Evolutionary conservation across 129 eudicot species (phyloP), one percentile per base, ranked within the genome.

Genomic region (Flaveria trinervia): DNA sequence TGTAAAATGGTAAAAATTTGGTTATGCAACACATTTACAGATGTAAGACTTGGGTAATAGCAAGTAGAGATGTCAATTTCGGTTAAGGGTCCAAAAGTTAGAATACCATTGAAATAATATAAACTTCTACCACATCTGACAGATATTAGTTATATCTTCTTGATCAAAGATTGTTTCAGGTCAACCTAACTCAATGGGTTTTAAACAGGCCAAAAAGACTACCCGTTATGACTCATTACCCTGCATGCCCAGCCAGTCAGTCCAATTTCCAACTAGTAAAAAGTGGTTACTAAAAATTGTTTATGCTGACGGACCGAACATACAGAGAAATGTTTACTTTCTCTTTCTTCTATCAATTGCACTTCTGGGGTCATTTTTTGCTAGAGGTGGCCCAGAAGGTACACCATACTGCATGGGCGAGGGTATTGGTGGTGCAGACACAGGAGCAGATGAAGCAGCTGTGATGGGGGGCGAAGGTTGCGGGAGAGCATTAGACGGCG

Each of bases 391-490:
- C 57, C 92, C 96, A 26, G 92, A 69, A 26, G 89, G 87, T 13
- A 88, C 84, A 16, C 86, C 96, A 71, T 89, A 94, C 79, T 84
- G 97, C 92, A 95, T 89, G 2, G 96, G 97, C 17, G 99, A 91
- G 57, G 68, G 88, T 30, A 87, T 88, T 69, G 92, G 89, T 71
- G 82, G 82, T 25, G 87, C 78, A 71, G 88, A 79, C 61, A 52
- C 68, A 39, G 87, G 82, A 60, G 81, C 75, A 71, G 88, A 83
- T 11, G 81, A 33, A 30, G 81, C 81, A 60, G 87, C 57, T 11
- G 77, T 56, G 64, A 85, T 64, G 22, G 72, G 82, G 18, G 90
- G 73, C 3, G 82, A 68, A 28, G 87, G 71, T 20, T 84, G 85
- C 52, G 90, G 89, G 59, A 88, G 78, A 51, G 90, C 74, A 22